phyloP scores from a whole-genome alignment of 257 asterid species.

The Solanum ossicruentum region DNA sequence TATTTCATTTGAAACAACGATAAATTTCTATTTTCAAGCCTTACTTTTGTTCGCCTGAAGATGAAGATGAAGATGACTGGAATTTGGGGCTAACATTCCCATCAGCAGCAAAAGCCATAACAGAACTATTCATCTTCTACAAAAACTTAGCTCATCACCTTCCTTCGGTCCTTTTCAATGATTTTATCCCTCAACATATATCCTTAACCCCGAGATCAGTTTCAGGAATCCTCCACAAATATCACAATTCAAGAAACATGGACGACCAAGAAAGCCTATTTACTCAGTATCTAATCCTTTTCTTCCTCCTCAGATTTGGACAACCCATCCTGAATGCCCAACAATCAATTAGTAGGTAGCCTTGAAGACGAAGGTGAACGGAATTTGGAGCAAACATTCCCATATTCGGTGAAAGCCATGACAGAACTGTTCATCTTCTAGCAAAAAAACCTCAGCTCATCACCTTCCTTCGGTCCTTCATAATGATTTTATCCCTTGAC shows the following conservation, averaged over 20 bases:
- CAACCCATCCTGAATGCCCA: neutral
- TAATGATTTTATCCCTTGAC: neutral
- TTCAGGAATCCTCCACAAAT: neutral
- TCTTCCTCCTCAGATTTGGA: neutral
- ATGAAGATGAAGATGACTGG: neutral
- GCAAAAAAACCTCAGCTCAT: neutral
- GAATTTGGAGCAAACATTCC: neutral
- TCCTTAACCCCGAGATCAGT: neutral
- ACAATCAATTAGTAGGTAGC: neutral
- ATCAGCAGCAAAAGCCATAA: neutral
- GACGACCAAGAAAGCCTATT: neutral
- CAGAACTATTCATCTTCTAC: neutral
- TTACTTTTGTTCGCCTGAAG: neutral
- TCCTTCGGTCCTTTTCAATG: neutral
- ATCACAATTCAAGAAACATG: neutral
- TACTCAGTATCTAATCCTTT: neutral
- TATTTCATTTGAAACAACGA: neutral
- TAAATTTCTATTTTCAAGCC: neutral
- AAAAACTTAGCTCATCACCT: neutral
- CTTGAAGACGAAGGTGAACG: neutral
- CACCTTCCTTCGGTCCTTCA: neutral
- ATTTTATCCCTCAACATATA: neutral
- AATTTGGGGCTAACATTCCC: neutral
- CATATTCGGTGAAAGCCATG: neutral
- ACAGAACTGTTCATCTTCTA: neutral